Base-by-base conservation (phyloP, 116 monocot genomes). In the Phalaenopsis hybrid region DNA sequence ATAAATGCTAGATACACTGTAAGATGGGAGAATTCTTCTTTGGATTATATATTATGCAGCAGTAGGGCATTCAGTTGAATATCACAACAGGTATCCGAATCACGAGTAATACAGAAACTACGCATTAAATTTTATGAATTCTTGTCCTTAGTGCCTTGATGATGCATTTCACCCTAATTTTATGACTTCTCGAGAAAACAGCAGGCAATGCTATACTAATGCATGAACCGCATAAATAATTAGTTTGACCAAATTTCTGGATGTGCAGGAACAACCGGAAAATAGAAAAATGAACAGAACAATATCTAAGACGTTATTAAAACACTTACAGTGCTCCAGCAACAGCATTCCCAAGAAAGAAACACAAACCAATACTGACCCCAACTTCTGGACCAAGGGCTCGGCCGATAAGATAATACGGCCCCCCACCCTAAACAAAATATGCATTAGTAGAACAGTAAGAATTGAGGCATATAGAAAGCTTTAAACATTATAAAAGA, bases 341-440 rank as follows among this genome's bases (percentile, higher is more conserved):
- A 87, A 97, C 94, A 79, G 97, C 97, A 90, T 97, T 97, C 74
- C 97, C 96, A 81, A 97, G 91, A 67, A 97, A 94, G 73, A 97
- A 97, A 79, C 97, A 97, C 65, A 97, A 86, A 44, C 97, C 97
- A 82, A 97, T 97, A 78, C 97, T 97, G 74, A 97, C 94, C 44
- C 97, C 97, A 90, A 97, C 97, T 91, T 97, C 97, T 75, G 97
- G 97, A 77, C 97, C 97, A 84, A 97, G 91, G 59, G 97, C 97
- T 78, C 97, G 87, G 67, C 97, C 97, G 84, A 97, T 97, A 45
- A 97, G 94, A 85, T 97, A 97, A 87, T 97, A 97, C 46, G 97
- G 97, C 21, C 97, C 97, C 81, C 97, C 97, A 86, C 97, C 97
- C 97, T 97, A 43, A 23, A 2, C 15, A 79, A 34, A 79, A 69